Evolutionary conservation across 2,329 filamentous ascomycete genomes (phyloP).

Genomic region (Sporothrix brunneoviolacea): DNA sequence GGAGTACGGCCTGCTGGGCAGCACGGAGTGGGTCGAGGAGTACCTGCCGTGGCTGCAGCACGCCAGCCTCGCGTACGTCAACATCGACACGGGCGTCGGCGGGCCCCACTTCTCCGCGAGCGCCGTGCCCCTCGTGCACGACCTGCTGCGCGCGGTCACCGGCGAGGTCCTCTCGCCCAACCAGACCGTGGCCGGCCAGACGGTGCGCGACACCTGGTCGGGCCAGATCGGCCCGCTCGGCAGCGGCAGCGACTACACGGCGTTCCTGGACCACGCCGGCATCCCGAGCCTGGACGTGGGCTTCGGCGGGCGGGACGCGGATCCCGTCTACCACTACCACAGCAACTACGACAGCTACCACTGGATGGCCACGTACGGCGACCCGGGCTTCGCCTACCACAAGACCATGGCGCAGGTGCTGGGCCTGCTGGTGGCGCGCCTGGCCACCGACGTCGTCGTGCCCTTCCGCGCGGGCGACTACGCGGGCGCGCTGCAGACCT

Average conservation of each 20-base stretch:
- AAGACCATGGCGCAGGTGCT: constrained; percentile 59
- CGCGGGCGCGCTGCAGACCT: constrained; percentile 46
- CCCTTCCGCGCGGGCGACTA: constrained; percentile 61
- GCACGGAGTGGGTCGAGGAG: constrained; percentile 90
- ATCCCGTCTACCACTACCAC: constrained; percentile 73
- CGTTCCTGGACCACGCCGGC: constrained; percentile 66
- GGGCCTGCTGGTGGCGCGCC: constrained; percentile 52
- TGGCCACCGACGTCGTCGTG: constrained; percentile 56
- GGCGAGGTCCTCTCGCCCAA: constrained; percentile 62
- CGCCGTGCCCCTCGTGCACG: constrained; percentile 70
- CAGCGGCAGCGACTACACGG: constrained; percentile 67
- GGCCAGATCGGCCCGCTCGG: constrained; percentile 59
- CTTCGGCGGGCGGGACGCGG: no score
- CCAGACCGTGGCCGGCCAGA: constrained; percentile 63
- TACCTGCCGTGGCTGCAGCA: constrained; percentile 72
- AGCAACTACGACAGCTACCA: constrained; percentile 80
- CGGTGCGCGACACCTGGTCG: constrained; percentile 61
- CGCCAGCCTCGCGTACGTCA: constrained; percentile 74
- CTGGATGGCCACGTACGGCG: constrained; percentile 81
- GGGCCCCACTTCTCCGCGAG: constrained; percentile 58
- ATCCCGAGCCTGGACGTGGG: constrained; percentile 59
- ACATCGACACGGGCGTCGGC: constrained; percentile 69
- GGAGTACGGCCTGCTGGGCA: constrained; percentile 81
- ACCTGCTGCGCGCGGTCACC: constrained; percentile 62
- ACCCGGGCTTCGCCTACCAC: constrained; percentile 62